phyloP scores from a whole-genome alignment of 1,284 basidiomycete genomes.

The Ceratorhiza oryzae-sativae region DNA sequence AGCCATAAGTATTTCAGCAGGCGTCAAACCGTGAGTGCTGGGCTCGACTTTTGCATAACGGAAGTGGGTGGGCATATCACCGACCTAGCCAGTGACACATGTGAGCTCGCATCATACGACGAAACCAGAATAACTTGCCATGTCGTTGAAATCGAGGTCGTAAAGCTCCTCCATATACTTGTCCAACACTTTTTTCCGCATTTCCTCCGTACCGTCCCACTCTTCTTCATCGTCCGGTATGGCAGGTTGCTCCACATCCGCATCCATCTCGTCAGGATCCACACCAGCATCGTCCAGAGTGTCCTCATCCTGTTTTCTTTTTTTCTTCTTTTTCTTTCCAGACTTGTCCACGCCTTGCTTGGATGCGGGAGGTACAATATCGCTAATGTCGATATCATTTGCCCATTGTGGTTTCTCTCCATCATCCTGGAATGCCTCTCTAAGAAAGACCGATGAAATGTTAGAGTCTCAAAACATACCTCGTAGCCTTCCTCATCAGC shows the following conservation, averaged over 20 bases:
- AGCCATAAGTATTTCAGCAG: slow-evolving; percentile 90
- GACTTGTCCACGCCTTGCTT: background rate
- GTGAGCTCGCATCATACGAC: slow-evolving; percentile 15
- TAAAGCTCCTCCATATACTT: slow-evolving; percentile 92
- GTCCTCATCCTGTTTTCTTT: slow-evolving; percentile 60
- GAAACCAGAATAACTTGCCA: slow-evolving; percentile 62
- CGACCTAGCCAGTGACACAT: slow-evolving; percentile 60
- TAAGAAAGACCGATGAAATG: background rate
- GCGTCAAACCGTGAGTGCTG: slow-evolving; percentile 74
- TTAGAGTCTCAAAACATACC: slow-evolving; percentile 43
- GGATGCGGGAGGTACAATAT: slow-evolving; percentile 60
- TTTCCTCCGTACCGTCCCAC: slow-evolving; percentile 86
- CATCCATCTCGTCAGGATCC: slow-evolving; percentile 73
- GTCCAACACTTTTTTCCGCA: slow-evolving; percentile 80
- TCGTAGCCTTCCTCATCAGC: slow-evolving; percentile 61
- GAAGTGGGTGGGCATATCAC: slow-evolving; percentile 91
- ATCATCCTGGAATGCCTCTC: slow-evolving; percentile 50
- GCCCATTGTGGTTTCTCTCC: slow-evolving; percentile 86
- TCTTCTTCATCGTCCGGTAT: slow-evolving; percentile 55
- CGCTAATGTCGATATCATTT: slow-evolving; percentile 82
- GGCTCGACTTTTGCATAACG: slow-evolving; percentile 81
- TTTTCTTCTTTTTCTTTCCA: slow-evolving; percentile 55
- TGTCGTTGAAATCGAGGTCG: slow-evolving; percentile 92
- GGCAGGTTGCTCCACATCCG: slow-evolving; percentile 57
- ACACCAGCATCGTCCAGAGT: slow-evolving; percentile 58